A percentile compares a stretch with the other conserved stretches of the same genome.
Conservation (phyloP, 495 filamentous ascomycete species). For the Penicillium fimorum region DNA sequence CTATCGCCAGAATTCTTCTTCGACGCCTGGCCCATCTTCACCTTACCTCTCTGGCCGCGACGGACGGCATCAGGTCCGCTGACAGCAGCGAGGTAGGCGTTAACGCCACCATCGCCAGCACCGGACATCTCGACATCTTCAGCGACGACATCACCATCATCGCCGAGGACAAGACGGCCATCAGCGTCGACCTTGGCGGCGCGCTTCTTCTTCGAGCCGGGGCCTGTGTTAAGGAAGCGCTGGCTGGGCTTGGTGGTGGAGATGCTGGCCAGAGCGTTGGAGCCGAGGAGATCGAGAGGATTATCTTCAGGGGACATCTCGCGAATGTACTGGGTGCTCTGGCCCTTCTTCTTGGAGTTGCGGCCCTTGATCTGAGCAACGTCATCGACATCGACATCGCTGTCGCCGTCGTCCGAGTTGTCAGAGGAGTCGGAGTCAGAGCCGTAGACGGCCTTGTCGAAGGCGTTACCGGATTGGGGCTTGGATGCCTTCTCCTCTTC, state of each 20-base stretch:
- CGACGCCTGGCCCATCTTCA: constrained; percentile 76
- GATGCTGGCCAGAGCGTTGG: constrained; percentile 85
- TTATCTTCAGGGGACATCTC: constrained; percentile 80
- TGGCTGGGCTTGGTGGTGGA: constrained; percentile 80
- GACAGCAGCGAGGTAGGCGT: constrained; percentile 90
- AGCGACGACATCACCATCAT: constrained; percentile 40
- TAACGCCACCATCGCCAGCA: constrained; percentile 59
- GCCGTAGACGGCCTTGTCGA: constrained; percentile 92
- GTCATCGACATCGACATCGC: constrained; percentile 52
- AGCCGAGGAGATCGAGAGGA: constrained; percentile 88
- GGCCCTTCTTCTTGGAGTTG: constrained; percentile 43
- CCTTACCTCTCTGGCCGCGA: constrained; percentile 76
- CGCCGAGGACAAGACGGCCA: constrained; percentile 82
- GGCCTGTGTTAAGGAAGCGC: constrained; percentile 44
- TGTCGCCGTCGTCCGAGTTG: constrained; percentile 59
- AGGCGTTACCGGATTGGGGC: constrained; percentile 75
- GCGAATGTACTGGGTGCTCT: constrained; percentile 75
- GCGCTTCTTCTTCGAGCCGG: constrained; percentile 46
- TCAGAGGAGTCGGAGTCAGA: constrained; percentile 69
- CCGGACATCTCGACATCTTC: constrained; percentile 62
- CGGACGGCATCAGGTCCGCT: constrained; percentile 78
- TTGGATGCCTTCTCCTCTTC: constrained; percentile 33
- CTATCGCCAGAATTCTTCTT: constrained; percentile 57
- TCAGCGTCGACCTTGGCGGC: constrained; percentile 72
- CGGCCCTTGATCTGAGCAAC: constrained; percentile 33